Evolutionary conservation across 192 early-diverging fungal species (phyloP).

Genomic region (Coemansia erecta): DNA sequence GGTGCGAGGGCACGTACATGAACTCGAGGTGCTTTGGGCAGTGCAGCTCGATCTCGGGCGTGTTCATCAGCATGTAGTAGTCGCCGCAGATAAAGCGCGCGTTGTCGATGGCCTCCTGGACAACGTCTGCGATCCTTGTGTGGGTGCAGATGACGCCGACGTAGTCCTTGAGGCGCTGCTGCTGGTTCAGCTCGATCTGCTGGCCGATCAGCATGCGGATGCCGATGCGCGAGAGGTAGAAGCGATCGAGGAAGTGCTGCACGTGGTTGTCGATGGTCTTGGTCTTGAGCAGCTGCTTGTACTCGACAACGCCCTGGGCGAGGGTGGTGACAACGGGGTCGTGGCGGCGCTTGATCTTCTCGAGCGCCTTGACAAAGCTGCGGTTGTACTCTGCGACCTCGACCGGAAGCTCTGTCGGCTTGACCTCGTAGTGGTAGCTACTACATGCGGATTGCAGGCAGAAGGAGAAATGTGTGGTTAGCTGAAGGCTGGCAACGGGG

Average conservation of each 20-base stretch:
- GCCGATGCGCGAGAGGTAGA: conserved; percentile 98
- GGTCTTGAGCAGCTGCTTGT: conserved; percentile 63
- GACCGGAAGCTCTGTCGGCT: conserved; percentile 58
- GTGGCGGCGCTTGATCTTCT: conserved; percentile 88
- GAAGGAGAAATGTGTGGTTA: background rate
- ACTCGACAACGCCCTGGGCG: conserved; percentile 92
- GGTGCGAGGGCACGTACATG: conserved; percentile 93
- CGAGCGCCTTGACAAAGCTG: conserved; percentile 83
- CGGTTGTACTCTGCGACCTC: conserved; percentile 77
- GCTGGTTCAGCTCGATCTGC: conserved; percentile 68
- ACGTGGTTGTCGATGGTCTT: conserved; percentile 67
- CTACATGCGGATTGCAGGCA: conserved; percentile 9
- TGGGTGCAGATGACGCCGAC: conserved; percentile 94
- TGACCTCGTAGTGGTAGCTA: conserved; percentile 53
- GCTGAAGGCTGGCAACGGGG: background rate
- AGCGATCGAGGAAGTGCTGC: conserved; percentile 90
- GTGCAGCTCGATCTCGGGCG: conserved; percentile 74
- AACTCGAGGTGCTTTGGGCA: conserved; percentile 81
- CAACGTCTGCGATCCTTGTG: conserved; percentile 78
- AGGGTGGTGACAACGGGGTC: conserved; percentile 89
- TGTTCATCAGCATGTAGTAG: conserved; percentile 80
- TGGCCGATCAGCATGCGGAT: conserved; percentile 96
- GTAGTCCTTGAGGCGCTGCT: conserved; percentile 63
- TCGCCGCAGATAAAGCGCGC: conserved; percentile 89
- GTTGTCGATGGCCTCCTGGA: conserved; percentile 85